Evolutionary conservation across 352 stramenopile genomes (phyloP).

Genomic region (Phytophthora pistaciae): DNA sequence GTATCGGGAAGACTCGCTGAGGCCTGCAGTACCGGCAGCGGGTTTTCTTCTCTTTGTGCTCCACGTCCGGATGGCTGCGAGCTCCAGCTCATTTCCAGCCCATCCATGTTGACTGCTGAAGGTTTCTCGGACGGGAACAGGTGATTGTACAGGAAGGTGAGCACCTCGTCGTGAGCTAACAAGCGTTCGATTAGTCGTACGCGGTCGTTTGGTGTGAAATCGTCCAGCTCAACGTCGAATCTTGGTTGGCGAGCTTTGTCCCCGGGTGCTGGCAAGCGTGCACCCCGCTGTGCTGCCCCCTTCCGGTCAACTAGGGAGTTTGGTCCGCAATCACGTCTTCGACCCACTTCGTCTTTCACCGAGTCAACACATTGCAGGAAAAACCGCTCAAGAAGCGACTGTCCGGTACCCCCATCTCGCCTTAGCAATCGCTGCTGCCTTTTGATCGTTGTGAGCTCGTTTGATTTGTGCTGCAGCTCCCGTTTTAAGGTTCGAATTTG

Average conservation of each 20-base stretch:
- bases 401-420: slow-evolving; percentile 39
- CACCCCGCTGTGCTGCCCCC: slow-evolving; percentile 12
- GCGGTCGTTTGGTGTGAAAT: slow-evolving; percentile 74
- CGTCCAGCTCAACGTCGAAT: slow-evolving; percentile 60
- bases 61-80: slow-evolving; percentile 12
- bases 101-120: slow-evolving; percentile 5
- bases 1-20: slow-evolving; percentile 38
- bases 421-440: slow-evolving; percentile 47
- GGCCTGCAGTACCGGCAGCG: slow-evolving; percentile 24
- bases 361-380: slow-evolving; percentile 88
- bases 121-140: slow-evolving; percentile 64
- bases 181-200: slow-evolving; percentile 81
- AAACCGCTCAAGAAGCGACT: slow-evolving; percentile 73
- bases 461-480: slow-evolving; percentile 72
- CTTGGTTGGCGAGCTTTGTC: slow-evolving; percentile 29
- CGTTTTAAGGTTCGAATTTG: slow-evolving; percentile 75
- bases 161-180: slow-evolving; percentile 81
- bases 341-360: slow-evolving; percentile 78
- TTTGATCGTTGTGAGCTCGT: slow-evolving; percentile 52
- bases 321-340: slow-evolving; percentile 39
- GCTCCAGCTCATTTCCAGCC: slow-evolving; percentile 25
- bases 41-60: slow-evolving; percentile 1
- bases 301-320: slow-evolving; percentile 23
- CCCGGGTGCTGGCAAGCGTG: not conserved
- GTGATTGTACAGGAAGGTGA: slow-evolving; percentile 78